Base-by-base conservation (phyloP, 2,329 filamentous ascomycete species). In the Penicillium paneum region DNA sequence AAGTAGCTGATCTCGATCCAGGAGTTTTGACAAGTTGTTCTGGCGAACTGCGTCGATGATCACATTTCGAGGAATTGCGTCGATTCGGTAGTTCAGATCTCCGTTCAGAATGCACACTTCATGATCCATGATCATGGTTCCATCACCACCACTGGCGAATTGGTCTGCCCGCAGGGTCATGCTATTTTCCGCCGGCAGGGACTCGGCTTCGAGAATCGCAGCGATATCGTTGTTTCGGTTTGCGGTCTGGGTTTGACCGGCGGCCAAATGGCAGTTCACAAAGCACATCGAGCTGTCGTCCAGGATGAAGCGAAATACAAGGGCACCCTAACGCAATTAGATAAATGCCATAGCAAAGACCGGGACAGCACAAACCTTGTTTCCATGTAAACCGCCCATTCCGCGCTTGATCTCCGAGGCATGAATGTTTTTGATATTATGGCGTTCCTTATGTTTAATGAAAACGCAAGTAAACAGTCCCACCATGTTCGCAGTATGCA, bases 71-170 rank as follows among this genome's bases (percentile, higher is more conserved):
- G 91, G 91, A 84, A 97, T 97, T 24, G 92, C 91, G 71, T 99
- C 94, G 67, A 99, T 97, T 58, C 94, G 91, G 73, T 99, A 99
- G 74, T 99, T 99, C 46, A 99, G 81, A 71, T 99, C 94, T 28
- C 94, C 94, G 66, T 97, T 97, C 39, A 97, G 76, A 44, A 99
- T 85, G 71, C 93, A 97, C n/a, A 99, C 88, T 74, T 99, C 94
- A 68, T 99, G 94, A 68, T 99, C 94, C 54, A 97, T 80, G 55
- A 99, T 90, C 87, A 97, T 91, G 38, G 86, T 87, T 7, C 94
- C 94, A 69, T 99, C 94, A 41, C 94, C 94, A n/a, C 94, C 94
- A 26, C 91, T 90, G 7, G 91, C 83, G 68, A 88, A 99, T 59
- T 85, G 88, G 70, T 96, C 90, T 35, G 89, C 81, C 7, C 91